phyloP scores from a whole-genome alignment of 2,329 filamentous ascomycete genomes.

The Pseudopithomyces maydicus region DNA sequence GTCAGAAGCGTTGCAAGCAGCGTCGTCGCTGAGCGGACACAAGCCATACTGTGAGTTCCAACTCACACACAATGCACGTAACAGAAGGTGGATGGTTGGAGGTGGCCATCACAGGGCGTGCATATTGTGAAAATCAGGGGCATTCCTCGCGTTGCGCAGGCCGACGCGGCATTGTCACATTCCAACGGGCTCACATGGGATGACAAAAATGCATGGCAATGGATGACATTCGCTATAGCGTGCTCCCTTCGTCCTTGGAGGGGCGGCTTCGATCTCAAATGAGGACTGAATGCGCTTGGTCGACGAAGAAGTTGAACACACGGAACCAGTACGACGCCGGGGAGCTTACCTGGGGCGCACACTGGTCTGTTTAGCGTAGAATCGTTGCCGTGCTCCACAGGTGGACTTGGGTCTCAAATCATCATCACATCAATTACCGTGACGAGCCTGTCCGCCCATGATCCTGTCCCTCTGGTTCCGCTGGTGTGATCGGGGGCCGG shows the following conservation, averaged over 20 bases:
- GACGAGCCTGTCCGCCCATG: slow-evolving; percentile 27
- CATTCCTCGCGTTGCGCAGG: slow-evolving; percentile 21
- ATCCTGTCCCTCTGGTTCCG: slow-evolving; percentile 39
- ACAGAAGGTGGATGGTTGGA: background rate
- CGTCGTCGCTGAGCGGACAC: slow-evolving; percentile 8
- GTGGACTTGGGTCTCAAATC: background rate
- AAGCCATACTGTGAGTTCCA: slow-evolving; percentile 12
- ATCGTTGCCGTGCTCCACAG: no score
- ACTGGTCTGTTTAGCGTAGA: no score
- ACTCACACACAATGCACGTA: slow-evolving; percentile 4
- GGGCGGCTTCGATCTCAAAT: background rate
- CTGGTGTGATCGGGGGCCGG: slow-evolving; percentile 10
- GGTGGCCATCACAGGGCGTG: slow-evolving; percentile 3
- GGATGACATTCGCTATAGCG: background rate
- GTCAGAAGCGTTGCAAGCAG: slow-evolving; percentile 7
- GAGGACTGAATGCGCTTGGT: background rate
- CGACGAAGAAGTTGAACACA: no score
- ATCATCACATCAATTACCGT: slow-evolving; percentile 15
- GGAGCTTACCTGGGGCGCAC: no score
- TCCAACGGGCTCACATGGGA: background rate
- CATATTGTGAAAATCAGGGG: background rate
- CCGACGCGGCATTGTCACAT: slow-evolving; percentile 17
- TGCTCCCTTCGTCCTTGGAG: background rate
- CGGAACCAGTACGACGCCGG: no score
- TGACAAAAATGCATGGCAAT: slow-evolving; percentile 1